Base-by-base conservation (phyloP, 352 stramenopile species). In the Globisporangium irregulare region DNA sequence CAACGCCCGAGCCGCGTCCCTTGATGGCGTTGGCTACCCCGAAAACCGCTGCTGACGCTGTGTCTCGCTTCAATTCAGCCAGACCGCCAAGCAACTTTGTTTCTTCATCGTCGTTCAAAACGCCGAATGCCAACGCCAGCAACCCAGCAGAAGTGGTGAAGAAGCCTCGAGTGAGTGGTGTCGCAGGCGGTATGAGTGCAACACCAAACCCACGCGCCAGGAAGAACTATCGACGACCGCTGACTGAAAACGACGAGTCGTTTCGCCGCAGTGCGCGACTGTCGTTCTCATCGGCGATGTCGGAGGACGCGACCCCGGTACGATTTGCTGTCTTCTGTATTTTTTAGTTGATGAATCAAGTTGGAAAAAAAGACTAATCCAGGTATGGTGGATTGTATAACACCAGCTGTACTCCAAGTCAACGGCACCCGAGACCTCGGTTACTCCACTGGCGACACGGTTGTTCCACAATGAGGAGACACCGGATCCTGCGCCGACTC, bases 251-350 rank as follows among this genome's bases (percentile, higher is more conserved):
- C 22, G 82, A 88, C 41, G 83, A 92, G 50, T 82, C 86, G 56
- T 60, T 73, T 24, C 73, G 71, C 62, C 64, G 75, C 24, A 82
- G 84, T 64, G 70, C 81, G 20, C 85, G 85, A 4, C 50, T 91
- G 14, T 84, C 82, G 24, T 91, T 91, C 50, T 93, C 85, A 32
- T 81, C 80, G 24, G 74, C 72, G 10, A 64, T 74, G 12, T 79
- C 81, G 1, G 82, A 90, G n/a, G 78, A 87, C 56, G 79, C 79
- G 4, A 78, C 80, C 8, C 67, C 77, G 79, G 84, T 91, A 83
- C 25, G 67, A 29, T 18, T 25, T 50, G n/a, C 12, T 41, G 15
- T 20, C 38, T 20, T 43, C 36, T 43, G 36, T 27, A 15, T 3
- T 38, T 55, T 3, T 29, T 15, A n/a, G 34, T 24, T 59, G 53